A percentile compares a stretch with the other conserved stretches of the same genome.
phyloP scores from a whole-genome alignment of 139 green algal species.

The Asterochloris sp. region DNA sequence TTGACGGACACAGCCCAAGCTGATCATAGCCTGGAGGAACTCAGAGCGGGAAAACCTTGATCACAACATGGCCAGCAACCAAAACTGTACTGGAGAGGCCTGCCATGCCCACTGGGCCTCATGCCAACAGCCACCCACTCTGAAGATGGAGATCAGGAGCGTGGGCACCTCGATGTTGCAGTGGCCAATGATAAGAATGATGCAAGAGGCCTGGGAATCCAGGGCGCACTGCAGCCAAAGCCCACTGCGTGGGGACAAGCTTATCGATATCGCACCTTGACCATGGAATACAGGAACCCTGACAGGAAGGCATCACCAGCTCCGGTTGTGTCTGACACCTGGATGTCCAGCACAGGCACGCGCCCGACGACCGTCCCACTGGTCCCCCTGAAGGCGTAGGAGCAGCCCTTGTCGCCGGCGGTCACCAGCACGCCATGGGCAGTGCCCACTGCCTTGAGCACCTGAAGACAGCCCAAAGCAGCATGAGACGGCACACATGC shows the following conservation, averaged over 20 bases:
- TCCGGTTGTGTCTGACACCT: conserved; percentile 84
- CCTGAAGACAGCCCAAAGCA: conserved; percentile 27
- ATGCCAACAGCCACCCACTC: too few species aligned
- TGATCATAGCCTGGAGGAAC: too few species aligned
- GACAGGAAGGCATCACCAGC: conserved; percentile 86
- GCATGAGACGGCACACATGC: not conserved
- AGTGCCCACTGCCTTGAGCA: conserved; percentile 45
- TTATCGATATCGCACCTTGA: conserved; percentile 5
- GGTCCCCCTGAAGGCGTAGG: conserved; percentile 62
- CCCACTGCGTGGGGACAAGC: too few species aligned
- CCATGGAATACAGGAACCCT: conserved; percentile 61
- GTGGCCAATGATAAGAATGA: not conserved
- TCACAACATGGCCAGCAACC: too few species aligned
- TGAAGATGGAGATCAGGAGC: too few species aligned
- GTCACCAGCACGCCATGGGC: conserved; percentile 74
- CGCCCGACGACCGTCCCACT: conserved; percentile 43
- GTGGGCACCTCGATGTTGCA: not conserved
- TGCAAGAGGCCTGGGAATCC: too few species aligned
- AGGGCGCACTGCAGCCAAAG: too few species aligned
- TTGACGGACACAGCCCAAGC: too few species aligned
- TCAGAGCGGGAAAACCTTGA: too few species aligned
- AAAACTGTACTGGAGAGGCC: too few species aligned
- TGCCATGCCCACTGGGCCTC: too few species aligned
- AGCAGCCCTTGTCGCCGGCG: conserved; percentile 65
- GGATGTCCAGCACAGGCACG: conserved; percentile 61